Evolutionary conservation across 163 green algal species (phyloP).

Genomic region (Scenedesmus sp.): DNA sequence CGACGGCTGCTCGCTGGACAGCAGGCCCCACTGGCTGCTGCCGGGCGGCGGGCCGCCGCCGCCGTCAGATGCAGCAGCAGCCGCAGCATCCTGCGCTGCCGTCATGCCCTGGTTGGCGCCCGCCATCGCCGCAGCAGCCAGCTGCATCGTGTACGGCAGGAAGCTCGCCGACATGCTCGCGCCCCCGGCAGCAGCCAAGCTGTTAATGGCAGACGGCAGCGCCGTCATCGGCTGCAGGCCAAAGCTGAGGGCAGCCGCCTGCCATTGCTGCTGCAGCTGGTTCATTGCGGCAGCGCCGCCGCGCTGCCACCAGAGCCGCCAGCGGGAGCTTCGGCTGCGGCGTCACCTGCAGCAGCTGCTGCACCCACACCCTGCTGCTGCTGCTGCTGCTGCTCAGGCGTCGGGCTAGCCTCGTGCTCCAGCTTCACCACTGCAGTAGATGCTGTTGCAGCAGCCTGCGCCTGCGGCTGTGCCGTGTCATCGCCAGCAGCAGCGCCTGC

Average conservation of each 20-base stretch:
- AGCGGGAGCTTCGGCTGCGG: not conserved
- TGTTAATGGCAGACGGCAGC: slow-evolving; percentile 46
- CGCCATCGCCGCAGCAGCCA: slow-evolving; percentile 46
- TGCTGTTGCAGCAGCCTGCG: not conserved
- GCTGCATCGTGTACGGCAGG: slow-evolving; percentile 55
- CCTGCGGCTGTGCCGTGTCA: not conserved
- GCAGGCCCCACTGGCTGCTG: not conserved
- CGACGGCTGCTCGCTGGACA: not conserved
- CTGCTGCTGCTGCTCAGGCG: not conserved
- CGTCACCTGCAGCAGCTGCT: not conserved
- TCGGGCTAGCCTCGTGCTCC: not conserved
- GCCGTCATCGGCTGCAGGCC: slow-evolving; percentile 32
- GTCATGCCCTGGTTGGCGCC: slow-evolving; percentile 36
- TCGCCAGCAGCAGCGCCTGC: not conserved
- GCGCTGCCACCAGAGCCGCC: not conserved
- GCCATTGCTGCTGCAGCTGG: slow-evolving; percentile 52
- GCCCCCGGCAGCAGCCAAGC: slow-evolving; percentile 25
- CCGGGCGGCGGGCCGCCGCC: not conserved
- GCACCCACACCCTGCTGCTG: not conserved
- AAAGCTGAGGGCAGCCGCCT: slow-evolving; percentile 52
- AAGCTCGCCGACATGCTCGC: slow-evolving; percentile 39
- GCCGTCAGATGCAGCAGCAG: slow-evolving; percentile 9
- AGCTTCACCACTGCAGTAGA: not conserved
- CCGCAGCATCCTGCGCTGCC: slow-evolving; percentile 19
- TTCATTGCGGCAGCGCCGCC: slow-evolving; percentile 28